phyloP scores from a whole-genome alignment of 768 basidiomycete genomes.

The Calvatia gigantea region DNA sequence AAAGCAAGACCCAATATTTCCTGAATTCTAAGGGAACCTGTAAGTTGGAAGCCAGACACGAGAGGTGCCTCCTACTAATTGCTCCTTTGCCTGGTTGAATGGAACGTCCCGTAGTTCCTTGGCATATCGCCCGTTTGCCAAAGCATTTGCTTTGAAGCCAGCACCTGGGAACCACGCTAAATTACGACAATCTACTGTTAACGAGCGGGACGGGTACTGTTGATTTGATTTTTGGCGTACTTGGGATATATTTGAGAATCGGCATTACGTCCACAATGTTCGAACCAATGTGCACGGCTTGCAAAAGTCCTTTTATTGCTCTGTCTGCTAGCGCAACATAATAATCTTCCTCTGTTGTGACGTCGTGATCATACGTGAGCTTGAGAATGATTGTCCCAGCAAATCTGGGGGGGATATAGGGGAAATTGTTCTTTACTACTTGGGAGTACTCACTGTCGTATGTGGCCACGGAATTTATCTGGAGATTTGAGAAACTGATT shows the following conservation, averaged over 20 bases:
- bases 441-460: slow-evolving; percentile 23
- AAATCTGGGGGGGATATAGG: slow-evolving; percentile 18
- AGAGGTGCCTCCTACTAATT: slow-evolving; percentile 19
- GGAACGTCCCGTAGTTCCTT: slow-evolving; percentile 22
- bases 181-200: not conserved
- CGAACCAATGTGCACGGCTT: slow-evolving; percentile 31
- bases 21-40: slow-evolving; percentile 18
- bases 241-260: slow-evolving; percentile 25
- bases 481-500: slow-evolving; percentile 24
- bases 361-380: slow-evolving; percentile 37
- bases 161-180: slow-evolving; percentile 39
- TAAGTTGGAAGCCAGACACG: not conserved
- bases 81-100: slow-evolving; percentile 24
- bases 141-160: slow-evolving; percentile 28
- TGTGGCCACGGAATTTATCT: slow-evolving; percentile 24
- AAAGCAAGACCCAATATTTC: slow-evolving; percentile 22
- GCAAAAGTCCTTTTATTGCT: slow-evolving; percentile 18
- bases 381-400: slow-evolving; percentile 33
- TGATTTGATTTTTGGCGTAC: slow-evolving; percentile 13
- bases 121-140: slow-evolving; percentile 18
- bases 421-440: not conserved
- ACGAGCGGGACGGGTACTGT: not conserved
- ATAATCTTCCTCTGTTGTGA: slow-evolving; percentile 30
- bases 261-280: slow-evolving; percentile 39
- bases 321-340: slow-evolving; percentile 27